Percentiles rank a stretch among this genome's conserved stretches.
Conservation (phyloP, 306 rosid genomes). For the Citrullus colocynthis region DNA sequence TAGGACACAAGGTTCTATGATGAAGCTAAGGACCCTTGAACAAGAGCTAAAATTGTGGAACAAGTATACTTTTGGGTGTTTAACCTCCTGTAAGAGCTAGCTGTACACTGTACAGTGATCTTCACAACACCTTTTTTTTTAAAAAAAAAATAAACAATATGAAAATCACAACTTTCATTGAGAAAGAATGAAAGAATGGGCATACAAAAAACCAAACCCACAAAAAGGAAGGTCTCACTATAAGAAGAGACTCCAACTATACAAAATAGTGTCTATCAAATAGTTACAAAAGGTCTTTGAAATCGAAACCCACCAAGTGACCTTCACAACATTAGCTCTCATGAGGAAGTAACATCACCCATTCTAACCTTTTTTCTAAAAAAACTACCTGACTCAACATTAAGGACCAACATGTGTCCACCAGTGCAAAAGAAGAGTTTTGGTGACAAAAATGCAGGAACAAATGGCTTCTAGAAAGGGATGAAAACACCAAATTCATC, state of each 20-base stretch:
- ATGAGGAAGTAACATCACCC: not conserved
- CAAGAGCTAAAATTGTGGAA: not conserved
- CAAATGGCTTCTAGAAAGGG: not conserved
- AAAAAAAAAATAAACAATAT: not conserved
- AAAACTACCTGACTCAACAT: not conserved
- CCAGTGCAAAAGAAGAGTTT: not conserved
- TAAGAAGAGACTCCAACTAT: too few relatives aligned
- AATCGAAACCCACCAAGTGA: too few relatives aligned
- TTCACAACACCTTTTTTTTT: not conserved
- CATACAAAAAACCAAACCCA: too few relatives aligned
- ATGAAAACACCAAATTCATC: not conserved
- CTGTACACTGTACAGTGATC: not conserved
- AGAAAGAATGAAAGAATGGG: too few relatives aligned
- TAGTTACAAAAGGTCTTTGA: too few relatives aligned
- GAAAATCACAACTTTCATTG: too few relatives aligned
- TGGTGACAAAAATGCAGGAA: not conserved
- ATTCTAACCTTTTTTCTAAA: not conserved
- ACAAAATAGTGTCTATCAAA: too few relatives aligned
- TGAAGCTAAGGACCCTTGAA: not conserved
- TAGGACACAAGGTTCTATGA: too few relatives aligned
- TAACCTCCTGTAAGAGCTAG: not conserved
- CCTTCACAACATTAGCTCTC: not conserved
- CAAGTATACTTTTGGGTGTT: not conserved
- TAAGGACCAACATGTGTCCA: not conserved
- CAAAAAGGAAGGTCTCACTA: too few relatives aligned